Percentiles rank a stretch among this genome's conserved stretches.
Conservation (phyloP, 2,329 filamentous ascomycete species). For the Diaporthe sp. region DNA sequence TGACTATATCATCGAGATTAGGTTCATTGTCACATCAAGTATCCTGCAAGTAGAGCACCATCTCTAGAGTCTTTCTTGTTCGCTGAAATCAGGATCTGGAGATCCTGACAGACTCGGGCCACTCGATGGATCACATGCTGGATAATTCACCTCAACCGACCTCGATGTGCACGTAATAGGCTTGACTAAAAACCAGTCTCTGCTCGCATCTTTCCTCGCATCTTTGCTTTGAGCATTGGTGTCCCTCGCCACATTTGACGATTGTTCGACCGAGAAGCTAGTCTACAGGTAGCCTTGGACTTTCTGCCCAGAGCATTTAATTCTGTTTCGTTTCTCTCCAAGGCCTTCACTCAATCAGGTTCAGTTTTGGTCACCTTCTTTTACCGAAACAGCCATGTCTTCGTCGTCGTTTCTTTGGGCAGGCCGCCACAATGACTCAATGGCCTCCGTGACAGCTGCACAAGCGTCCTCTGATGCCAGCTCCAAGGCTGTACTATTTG, state of each 20-base stretch:
- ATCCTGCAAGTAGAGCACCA: constrained; percentile 12
- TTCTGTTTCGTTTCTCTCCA: constrained; percentile 3
- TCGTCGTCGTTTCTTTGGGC: neutral
- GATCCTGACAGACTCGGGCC: neutral
- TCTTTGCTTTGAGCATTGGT: constrained; percentile 10
- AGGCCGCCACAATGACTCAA: neutral
- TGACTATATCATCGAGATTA: neutral
- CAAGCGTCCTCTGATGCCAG: neutral
- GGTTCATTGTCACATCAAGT: constrained; percentile 11
- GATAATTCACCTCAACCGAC: constrained; percentile 3
- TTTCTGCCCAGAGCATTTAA: constrained; percentile 12
- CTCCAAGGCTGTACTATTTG: constrained; percentile 8
- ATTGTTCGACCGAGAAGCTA: constrained; percentile 7
- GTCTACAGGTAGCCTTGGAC: neutral
- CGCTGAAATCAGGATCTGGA: constrained; percentile 7
- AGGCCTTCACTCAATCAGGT: constrained; percentile 2
- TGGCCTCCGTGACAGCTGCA: constrained; percentile 4
- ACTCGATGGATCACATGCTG: constrained; percentile 9
- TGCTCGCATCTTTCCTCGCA: constrained; percentile 1
- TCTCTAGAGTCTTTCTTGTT: constrained; percentile 7
- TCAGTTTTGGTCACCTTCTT: neutral
- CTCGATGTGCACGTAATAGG: constrained; percentile 7
- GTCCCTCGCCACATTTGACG: constrained; percentile 5
- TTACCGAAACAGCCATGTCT: constrained; percentile 10
- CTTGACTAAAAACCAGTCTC: constrained; percentile 10